A percentile compares a stretch with the other conserved stretches of the same genome.
Evolutionary conservation across 2,329 filamentous ascomycete species (phyloP).

Genomic region (Cordyceps cateniannulata): DNA sequence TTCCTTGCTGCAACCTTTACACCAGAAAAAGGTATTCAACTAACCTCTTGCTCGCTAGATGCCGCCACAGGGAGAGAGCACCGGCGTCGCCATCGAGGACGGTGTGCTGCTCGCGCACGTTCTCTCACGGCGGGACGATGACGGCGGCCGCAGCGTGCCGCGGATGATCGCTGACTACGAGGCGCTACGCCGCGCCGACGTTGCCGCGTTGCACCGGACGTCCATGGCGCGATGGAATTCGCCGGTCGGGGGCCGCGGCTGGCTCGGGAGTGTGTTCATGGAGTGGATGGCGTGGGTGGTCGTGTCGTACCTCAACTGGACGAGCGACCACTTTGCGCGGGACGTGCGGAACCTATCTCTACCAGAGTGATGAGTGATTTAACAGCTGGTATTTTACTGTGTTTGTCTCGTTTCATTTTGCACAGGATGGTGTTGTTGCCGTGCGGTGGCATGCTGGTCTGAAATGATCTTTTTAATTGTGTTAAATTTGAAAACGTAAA

Average conservation of each 20-base stretch:
- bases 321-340: slow-evolving; percentile 17
- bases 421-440: background rate
- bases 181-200: slow-evolving; percentile 34
- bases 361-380: slow-evolving; percentile 9
- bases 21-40: too few relatives aligned
- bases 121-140: slow-evolving; percentile 15
- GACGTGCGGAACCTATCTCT: slow-evolving; percentile 18
- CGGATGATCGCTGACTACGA: slow-evolving; percentile 42
- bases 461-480: background rate
- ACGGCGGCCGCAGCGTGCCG: slow-evolving; percentile 24
- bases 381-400: background rate
- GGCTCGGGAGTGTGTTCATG: slow-evolving; percentile 17
- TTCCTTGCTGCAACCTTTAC: too few relatives aligned
- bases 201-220: slow-evolving; percentile 39
- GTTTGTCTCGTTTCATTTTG: background rate
- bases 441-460: background rate
- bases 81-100: slow-evolving; percentile 46
- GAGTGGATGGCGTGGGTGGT: slow-evolving; percentile 22
- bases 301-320: slow-evolving; percentile 16
- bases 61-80: slow-evolving; percentile 44
- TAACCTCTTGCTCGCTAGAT: slow-evolving; percentile 24
- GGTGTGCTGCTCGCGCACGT: slow-evolving; percentile 38
- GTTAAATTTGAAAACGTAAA: background rate
- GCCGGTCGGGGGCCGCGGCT: slow-evolving; percentile 12
- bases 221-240: slow-evolving; percentile 22